A percentile compares a stretch with the other conserved stretches of the same genome.
Evolutionary conservation across 306 rosid species (phyloP).

Genomic region (Rosa chinensis): DNA sequence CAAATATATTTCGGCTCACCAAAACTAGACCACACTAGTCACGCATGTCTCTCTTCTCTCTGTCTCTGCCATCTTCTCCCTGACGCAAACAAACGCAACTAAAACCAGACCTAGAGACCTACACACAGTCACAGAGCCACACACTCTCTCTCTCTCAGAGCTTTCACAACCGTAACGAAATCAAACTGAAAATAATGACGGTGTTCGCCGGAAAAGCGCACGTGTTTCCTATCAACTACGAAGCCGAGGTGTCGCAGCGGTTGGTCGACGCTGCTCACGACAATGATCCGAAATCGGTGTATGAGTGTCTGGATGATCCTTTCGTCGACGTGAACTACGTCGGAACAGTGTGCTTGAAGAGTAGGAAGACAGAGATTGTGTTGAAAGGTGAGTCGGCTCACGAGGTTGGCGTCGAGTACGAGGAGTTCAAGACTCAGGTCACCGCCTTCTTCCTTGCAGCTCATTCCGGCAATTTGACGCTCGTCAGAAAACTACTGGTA

Average conservation of each 20-base stretch:
- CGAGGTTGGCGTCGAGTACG: slow-evolving; percentile 41
- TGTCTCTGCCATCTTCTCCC: not conserved
- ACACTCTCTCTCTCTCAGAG: not conserved
- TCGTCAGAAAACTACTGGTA: slow-evolving; percentile 46
- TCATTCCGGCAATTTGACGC: slow-evolving; percentile 50
- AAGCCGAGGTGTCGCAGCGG: slow-evolving; percentile 49
- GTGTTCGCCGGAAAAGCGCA: slow-evolving; percentile 31
- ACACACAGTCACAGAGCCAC: not conserved
- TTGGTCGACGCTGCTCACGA: slow-evolving; percentile 51
- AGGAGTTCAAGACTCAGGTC: slow-evolving; percentile 69
- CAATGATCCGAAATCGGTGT: slow-evolving; percentile 28
- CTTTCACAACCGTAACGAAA: not conserved
- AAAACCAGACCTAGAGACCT: not conserved
- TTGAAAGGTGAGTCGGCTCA: slow-evolving; percentile 49
- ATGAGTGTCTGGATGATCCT: slow-evolving; percentile 31
- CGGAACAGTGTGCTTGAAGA: slow-evolving; percentile 58
- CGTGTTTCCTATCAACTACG: slow-evolving; percentile 49
- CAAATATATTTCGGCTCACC: not conserved
- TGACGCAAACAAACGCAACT: not conserved
- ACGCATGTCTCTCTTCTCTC: not conserved
- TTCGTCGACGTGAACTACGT: slow-evolving; percentile 60
- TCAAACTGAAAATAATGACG: slow-evolving; percentile 20
- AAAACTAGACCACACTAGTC: not conserved
- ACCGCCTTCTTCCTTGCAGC: slow-evolving; percentile 65
- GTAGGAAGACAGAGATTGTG: slow-evolving; percentile 52